Conservation (phyloP, 192 early-diverging fungal genomes). For the Entomortierella lignicola region DNA sequence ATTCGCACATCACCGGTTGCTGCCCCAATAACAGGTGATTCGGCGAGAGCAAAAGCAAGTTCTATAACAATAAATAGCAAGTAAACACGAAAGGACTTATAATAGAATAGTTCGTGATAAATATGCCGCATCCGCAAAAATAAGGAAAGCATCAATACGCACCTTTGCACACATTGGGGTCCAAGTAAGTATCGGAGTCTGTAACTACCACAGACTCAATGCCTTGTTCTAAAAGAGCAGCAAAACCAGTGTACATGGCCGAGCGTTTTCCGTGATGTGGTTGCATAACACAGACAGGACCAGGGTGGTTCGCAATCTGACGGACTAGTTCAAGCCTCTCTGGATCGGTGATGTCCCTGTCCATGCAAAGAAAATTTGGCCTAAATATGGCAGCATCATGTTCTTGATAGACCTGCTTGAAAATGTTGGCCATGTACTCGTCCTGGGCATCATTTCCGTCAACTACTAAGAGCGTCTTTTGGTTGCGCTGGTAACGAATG, state of each 20-base stretch:
- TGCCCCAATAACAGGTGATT: slow-evolving; percentile 63
- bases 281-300: slow-evolving; percentile 59
- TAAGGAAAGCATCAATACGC: not conserved
- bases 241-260: slow-evolving; percentile 68
- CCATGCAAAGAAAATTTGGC: slow-evolving; percentile 42
- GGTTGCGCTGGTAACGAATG: slow-evolving; percentile 47
- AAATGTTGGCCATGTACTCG: slow-evolving; percentile 49
- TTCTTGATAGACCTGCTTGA: slow-evolving; percentile 27
- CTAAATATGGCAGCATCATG: slow-evolving; percentile 36
- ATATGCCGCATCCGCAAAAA: too few relatives aligned
- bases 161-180: slow-evolving; percentile 57
- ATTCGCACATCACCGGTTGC: slow-evolving; percentile 62
- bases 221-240: slow-evolving; percentile 51
- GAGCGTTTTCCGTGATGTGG: slow-evolving; percentile 65
- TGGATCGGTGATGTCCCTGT: slow-evolving; percentile 13
- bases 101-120: too few relatives aligned
- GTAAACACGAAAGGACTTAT: too few relatives aligned
- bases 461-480: slow-evolving; percentile 26
- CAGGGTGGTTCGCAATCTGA: slow-evolving; percentile 42
- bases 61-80: slow-evolving; percentile 49
- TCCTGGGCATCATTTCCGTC: slow-evolving; percentile 49
- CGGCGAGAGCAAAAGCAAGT: slow-evolving; percentile 62
- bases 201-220: slow-evolving; percentile 69
- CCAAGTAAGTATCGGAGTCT: slow-evolving; percentile 71
- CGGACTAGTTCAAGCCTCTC: slow-evolving; percentile 32